A percentile compares a stretch with the other conserved stretches of the same genome.
phyloP scores from a whole-genome alignment of 192 early-diverging fungal genomes.

The Podila minutissima region DNA sequence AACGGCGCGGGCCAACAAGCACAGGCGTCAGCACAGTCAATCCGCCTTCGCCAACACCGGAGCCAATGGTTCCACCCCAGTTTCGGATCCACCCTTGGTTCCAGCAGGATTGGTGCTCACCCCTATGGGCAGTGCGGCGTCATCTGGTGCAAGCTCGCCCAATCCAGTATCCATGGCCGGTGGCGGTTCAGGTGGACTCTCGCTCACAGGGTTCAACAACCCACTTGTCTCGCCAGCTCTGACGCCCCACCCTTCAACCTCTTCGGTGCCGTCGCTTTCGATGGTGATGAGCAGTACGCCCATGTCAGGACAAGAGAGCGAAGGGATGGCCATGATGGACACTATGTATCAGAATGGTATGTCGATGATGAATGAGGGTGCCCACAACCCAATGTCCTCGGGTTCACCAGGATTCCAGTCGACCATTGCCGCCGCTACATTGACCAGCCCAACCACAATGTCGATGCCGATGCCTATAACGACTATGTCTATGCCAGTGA shows the following conservation, averaged over 20 bases:
- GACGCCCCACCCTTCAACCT: constrained; percentile 27
- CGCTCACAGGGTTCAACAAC: constrained; percentile 17
- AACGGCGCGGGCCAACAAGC: constrained; percentile 17
- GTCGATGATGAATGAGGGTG: background rate
- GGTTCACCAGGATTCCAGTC: background rate
- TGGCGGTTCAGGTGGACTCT: background rate
- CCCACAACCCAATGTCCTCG: background rate
- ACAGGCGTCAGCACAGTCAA: constrained; percentile 41
- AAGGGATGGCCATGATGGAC: background rate
- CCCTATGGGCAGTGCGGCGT: constrained; percentile 2
- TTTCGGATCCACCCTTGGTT: background rate
- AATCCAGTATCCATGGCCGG: constrained; percentile 8
- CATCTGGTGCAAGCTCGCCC: constrained; percentile 7
- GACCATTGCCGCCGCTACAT: background rate
- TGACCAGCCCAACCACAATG: background rate
- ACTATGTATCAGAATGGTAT: background rate
- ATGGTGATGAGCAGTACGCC: background rate
- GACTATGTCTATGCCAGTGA: background rate
- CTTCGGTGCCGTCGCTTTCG: constrained; percentile 5
- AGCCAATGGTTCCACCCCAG: background rate
- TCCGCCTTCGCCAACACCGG: background rate
- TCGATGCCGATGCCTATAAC: constrained; percentile 1
- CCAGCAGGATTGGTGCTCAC: background rate
- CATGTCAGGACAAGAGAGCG: background rate
- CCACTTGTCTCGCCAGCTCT: constrained; percentile 24